Evolutionary conservation across 768 basidiomycete genomes (phyloP), one percentile per base, ranked within the genome.

Genomic region (Boletellus emodensis): DNA sequence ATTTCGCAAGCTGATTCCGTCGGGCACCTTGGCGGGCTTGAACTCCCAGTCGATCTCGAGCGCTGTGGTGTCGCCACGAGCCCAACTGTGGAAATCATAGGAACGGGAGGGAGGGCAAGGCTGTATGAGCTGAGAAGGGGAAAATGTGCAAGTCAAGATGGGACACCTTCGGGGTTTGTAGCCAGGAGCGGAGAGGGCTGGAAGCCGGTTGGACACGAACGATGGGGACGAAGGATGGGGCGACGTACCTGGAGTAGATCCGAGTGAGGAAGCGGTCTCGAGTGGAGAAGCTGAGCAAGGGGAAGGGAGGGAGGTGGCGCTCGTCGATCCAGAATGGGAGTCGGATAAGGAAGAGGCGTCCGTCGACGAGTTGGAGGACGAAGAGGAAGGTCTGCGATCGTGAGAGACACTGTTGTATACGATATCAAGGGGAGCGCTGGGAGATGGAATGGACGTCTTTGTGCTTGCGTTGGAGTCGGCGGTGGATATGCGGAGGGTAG

Each of bases 1-100:
- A 72, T 94, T 92, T 56, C 93, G 75, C 61, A 90, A 70, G 52
- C 83, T 86, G 51, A 90, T 90, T 15, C 90, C 90, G 57, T 89
- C 85, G 10, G 90, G 90, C 48, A 92, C 85, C 47, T 74, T 75
- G 13, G 79, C 77, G 37, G 85, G 83, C 34, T 83, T 75, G 56
- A 92, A 91, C 58, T 85, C 81, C 72, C 83, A 83, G 43, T 74
- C 69, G 17, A 61, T 61, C 39, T 59, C 62, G 18, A 61, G 45
- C 30, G 49, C 47, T 26, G 41, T 30, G 3, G 54, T 47, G 26
- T 54, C 55, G 20, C 62, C 55, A 35, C 51, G 48, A 14, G 43
- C 53, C 62, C 62, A 59, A 42, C 40, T 30, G 48, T 57, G 53
- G 41, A 57, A 60, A 36, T 65, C 62, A 32, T 44, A 46, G 2